Base-by-base conservation (phyloP, 2,329 filamentous ascomycete genomes). In the Colletotrichum abscissum region DNA sequence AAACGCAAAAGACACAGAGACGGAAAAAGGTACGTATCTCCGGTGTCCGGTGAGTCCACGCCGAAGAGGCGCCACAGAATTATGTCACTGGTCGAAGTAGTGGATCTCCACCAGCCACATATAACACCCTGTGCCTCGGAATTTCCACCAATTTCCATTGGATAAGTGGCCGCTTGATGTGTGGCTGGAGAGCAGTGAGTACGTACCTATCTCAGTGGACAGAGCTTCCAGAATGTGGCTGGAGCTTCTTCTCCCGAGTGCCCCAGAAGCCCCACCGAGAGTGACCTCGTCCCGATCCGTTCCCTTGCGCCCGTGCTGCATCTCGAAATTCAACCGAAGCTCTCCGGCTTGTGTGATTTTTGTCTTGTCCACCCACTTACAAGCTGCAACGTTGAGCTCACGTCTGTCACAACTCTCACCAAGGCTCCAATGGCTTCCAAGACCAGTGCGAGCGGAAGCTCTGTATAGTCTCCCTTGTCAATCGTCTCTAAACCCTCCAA, bases 351-450 rank as follows among this genome's bases (percentile, higher is more conserved):
- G 49, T 63, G 58, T 42, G 7, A 28, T 56, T 49, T 33, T 42
- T 22, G 8, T 24, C 38, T 33, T 35, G 33, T 35, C 33, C 11
- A 35, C 33, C 33, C n/a, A 24, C 56, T 67, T n/a, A 6, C 58
- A 35, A 19, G 60, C 9, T 19, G 11, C 19, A 19, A 11, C 65
- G 55, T n/a, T 5, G 46, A 33, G 52, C 55, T 56, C 38, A 16
- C 38, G 6, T 19, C 33, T 55, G 22, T 24, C 30, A 52, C 4
- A 60, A 28, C 35, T 57, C 12, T 24, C n/a, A 67, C 62, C 26
- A 12, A 26, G 35, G 68, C 76, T 74, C 75, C 76, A 76, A 84
- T 84, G 83, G 80, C 81, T 75, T 77, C 79, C 71, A 79, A 79
- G 64, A 73, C 79, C 71, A 79, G 77, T 73, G 76, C 79, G 56